These are phyloP conservation scores for Fusarium incarnatum DNA, from an alignment of 2,329 filamentous ascomycete genomes.

Conservation along the genomic window DNA sequence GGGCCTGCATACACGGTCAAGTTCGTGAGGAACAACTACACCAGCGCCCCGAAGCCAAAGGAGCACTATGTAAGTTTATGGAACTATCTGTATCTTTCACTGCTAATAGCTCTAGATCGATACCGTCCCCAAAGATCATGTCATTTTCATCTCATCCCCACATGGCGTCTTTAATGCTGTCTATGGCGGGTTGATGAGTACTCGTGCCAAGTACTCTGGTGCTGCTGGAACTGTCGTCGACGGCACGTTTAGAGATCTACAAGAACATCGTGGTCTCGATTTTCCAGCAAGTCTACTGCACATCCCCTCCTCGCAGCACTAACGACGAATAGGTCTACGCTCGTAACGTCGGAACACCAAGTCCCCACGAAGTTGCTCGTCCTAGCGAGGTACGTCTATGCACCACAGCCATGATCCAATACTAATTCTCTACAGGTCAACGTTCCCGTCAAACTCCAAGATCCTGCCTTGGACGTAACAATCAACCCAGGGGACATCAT, in stretches of 20 bases:
- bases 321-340: neutral
- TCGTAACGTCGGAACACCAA: constrained; percentile 17
- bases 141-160: constrained; percentile 28
- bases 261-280: constrained; percentile 24
- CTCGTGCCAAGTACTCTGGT: constrained; percentile 18
- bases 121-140: constrained; percentile 14
- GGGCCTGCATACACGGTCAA: neutral
- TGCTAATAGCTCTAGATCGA: neutral
- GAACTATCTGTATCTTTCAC: too few species aligned
- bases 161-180: constrained; percentile 18
- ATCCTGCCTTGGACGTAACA: neutral
- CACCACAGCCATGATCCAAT: rapidly evolving
- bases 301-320: neutral
- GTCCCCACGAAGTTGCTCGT: constrained; percentile 8
- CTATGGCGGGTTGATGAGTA: constrained; percentile 31
- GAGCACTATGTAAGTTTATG: neutral
- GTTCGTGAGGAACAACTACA: neutral
- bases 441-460: constrained; percentile 25
- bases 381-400: neutral
- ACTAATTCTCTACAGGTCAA: neutral
- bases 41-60: neutral
- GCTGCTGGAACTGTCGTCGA: constrained; percentile 20
- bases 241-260: constrained; percentile 26
- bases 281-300: constrained; percentile 3
- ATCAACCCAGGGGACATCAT: constrained; percentile 11